Conservation (phyloP, 2,329 filamentous ascomycete genomes). For the Thelonectria blattea region DNA sequence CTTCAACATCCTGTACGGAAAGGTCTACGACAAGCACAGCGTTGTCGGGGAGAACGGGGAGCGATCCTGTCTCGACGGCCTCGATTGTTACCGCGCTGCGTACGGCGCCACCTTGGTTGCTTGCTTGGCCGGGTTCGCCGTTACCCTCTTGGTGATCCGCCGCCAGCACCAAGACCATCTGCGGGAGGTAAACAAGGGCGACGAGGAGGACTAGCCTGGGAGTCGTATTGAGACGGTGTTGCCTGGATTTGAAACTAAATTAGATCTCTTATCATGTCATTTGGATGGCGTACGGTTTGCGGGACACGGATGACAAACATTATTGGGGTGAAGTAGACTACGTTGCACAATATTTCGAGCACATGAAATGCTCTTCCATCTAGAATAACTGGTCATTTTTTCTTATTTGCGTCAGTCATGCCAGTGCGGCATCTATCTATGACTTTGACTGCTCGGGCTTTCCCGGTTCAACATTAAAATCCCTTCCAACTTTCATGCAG, state of each 20-base stretch:
- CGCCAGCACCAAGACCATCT: conserved; percentile 55
- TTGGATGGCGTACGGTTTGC: not conserved
- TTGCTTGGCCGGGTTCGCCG: conserved; percentile 70
- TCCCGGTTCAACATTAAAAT: conserved; percentile 21
- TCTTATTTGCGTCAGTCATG: conserved; percentile 26
- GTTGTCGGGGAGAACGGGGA: conserved; percentile 71
- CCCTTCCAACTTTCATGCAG: conserved; percentile 14
- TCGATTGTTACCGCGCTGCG: conserved; percentile 80
- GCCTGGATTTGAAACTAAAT: not conserved
- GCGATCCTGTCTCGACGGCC: conserved; percentile 75
- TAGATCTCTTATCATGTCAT: not conserved
- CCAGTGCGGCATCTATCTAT: conserved; percentile 22
- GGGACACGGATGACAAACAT: not conserved
- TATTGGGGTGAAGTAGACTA: not conserved
- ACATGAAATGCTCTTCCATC: not conserved
- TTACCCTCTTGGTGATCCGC: conserved; percentile 74
- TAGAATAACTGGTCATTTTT: conserved; percentile 17
- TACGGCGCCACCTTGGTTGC: conserved; percentile 80
- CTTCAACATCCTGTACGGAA: conserved; percentile 91
- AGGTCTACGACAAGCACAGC: conserved; percentile 82
- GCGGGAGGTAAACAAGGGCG: conserved; percentile 46
- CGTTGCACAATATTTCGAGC: not conserved
- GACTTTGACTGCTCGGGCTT: conserved; percentile 6
- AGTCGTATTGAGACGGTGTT: not conserved
- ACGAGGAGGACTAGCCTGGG: conserved; percentile 44